Evolutionary conservation across 2,329 filamentous ascomycete genomes (phyloP).

Genomic region (Ophiostoma sp.): DNA sequence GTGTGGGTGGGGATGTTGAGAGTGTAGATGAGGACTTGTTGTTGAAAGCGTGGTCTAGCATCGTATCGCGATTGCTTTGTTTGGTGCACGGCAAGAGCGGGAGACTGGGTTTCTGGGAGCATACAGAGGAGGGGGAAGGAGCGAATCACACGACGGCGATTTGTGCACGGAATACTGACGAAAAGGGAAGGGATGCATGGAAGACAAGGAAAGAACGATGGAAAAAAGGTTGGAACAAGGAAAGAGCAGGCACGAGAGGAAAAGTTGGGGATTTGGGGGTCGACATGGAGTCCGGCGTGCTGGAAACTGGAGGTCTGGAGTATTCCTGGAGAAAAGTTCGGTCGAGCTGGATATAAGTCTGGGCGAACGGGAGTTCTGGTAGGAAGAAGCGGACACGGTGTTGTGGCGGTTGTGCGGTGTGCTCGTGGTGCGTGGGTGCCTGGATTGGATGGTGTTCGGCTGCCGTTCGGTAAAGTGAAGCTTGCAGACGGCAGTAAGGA

Average conservation of each 20-base stretch:
- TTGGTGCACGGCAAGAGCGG: not conserved
- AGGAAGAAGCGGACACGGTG: not conserved
- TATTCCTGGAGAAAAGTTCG: conserved; percentile 8
- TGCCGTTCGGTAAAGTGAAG: conserved; percentile 21
- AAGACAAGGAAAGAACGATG: not conserved
- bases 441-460: conserved; percentile 17
- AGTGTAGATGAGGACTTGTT: not conserved
- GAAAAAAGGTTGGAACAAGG: not conserved
- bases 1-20: not conserved
- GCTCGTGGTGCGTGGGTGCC: too few relatives aligned
- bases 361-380: conserved; percentile 17
- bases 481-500: not conserved
- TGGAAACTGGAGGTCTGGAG: not conserved
- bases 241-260: too few relatives aligned
- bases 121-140: not conserved
- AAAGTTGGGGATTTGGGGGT: not conserved
- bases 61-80: too few relatives aligned
- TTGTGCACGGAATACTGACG: not conserved
- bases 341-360: conserved; percentile 1
- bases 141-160: not conserved
- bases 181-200: not conserved
- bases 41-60: too few relatives aligned
- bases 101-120: not conserved
- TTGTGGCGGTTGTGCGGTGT: not conserved
- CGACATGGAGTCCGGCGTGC: not conserved